These are phyloP conservation scores for Suillus sp. DNA, from an alignment of 768 basidiomycete genomes.

Conservation along the genomic window DNA sequence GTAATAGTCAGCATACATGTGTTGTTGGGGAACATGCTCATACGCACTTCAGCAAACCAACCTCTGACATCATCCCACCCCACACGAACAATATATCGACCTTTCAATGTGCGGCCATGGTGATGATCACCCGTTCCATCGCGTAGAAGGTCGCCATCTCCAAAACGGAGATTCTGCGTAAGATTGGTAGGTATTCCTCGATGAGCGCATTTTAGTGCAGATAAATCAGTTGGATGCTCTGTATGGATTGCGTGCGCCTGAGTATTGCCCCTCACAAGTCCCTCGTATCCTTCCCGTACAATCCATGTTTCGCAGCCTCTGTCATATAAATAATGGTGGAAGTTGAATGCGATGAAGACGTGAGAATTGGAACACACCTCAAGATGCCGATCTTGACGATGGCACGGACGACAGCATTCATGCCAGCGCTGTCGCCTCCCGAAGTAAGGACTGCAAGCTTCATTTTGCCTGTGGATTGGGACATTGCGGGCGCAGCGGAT, in stretches of 20 bases:
- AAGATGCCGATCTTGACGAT: slow-evolving; percentile 92
- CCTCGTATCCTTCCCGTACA: slow-evolving; percentile 98
- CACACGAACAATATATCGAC: slow-evolving; percentile 90
- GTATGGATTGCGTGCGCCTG: slow-evolving; percentile 32
- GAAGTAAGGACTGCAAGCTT: slow-evolving; percentile 94
- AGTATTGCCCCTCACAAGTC: slow-evolving; percentile 90
- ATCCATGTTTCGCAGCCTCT: slow-evolving; percentile 97
- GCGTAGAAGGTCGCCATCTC: slow-evolving; percentile 73
- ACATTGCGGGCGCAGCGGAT: background rate
- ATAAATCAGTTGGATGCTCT: slow-evolving; percentile 34
- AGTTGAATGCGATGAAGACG: slow-evolving; percentile 9
- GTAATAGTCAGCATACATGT: background rate
- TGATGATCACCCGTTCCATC: slow-evolving; percentile 81
- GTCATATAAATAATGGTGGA: slow-evolving; percentile 14
- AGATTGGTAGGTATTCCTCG: slow-evolving; percentile 40
- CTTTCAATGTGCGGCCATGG: slow-evolving; percentile 75
- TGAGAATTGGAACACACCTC: slow-evolving; percentile 53
- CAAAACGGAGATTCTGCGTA: slow-evolving; percentile 78
- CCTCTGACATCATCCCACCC: slow-evolving; percentile 98
- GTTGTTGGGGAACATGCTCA: background rate
- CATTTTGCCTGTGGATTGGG: slow-evolving; percentile 43
- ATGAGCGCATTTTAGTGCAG: slow-evolving; percentile 19
- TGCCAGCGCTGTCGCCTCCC: slow-evolving; percentile 97
- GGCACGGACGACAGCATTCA: slow-evolving; percentile 94
- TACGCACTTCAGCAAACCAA: slow-evolving; percentile 84